A percentile compares a stretch with the other conserved stretches of the same genome.
phyloP scores from a whole-genome alignment of 139 green algal genomes.

The Ettlia oleoabundans region DNA sequence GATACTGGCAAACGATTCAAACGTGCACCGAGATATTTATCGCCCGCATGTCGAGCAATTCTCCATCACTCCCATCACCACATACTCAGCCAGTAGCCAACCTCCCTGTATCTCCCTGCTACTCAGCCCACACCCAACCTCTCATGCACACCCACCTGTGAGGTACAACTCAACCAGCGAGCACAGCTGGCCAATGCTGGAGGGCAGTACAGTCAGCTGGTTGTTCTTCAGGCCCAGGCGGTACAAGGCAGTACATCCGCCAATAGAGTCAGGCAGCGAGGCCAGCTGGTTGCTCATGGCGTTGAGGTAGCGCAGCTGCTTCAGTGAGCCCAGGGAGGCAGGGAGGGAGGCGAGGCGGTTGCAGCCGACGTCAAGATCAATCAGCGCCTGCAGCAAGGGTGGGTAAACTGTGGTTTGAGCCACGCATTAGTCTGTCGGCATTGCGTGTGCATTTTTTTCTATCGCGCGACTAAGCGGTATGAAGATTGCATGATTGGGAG shows the following conservation, averaged over 20 bases:
- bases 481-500: not conserved
- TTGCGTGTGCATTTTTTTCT: too few species aligned
- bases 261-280: constrained; percentile 52
- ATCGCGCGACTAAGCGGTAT: too few species aligned
- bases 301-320: constrained; percentile 27
- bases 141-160: constrained; percentile 18
- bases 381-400: not conserved
- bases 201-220: constrained; percentile 30
- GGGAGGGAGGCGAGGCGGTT: constrained; percentile 74
- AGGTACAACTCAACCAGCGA: constrained; percentile 67
- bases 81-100: not conserved
- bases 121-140: too few species aligned
- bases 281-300: constrained; percentile 54
- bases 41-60: too few species aligned
- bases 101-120: not conserved
- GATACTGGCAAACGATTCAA: too few species aligned
- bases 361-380: constrained; percentile 13
- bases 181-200: constrained; percentile 11
- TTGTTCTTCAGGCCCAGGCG: constrained; percentile 66
- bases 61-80: too few species aligned
- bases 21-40: too few species aligned
- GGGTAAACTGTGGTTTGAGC: too few species aligned
- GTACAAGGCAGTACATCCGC: constrained; percentile 42
- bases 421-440: not conserved
- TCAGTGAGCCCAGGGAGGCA: not conserved